Base-by-base conservation (phyloP, 1,284 basidiomycete species). In the Sanghuangporus sanghuang region DNA sequence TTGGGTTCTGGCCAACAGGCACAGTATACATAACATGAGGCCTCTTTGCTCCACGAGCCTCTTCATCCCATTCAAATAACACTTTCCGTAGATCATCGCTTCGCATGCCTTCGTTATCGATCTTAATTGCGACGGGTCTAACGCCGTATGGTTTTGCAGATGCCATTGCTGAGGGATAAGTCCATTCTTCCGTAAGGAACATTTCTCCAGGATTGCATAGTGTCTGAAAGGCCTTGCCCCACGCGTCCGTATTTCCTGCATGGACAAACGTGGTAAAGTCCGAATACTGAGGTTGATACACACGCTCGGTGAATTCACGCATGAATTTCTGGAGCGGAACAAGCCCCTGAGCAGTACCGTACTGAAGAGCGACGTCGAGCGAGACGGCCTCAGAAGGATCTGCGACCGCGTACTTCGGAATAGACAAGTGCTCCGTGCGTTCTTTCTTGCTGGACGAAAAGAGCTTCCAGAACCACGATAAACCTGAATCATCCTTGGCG, bases 1-100 rank as follows among this genome's bases (percentile, higher is more conserved):
- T 89, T 1, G 92, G 92, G 74, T 94, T 95, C 75, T 94, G 92
- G 35, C 87, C 87, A 40, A 89, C 76, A 6, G 89, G 87, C 4
- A 91, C 79, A 0, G 85, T 88, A 72, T 93, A 93, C 72, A 93
- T 79, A 18, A 94, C 82, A 69, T 83, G 85, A 36, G 90, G 92
- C 79, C 84, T 73, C 69, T 78, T 76, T 67, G 81, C 81, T 36
- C 81, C 85, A 36, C 82, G 79, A 16, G 76, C 77, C 6, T 73
- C 71, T 63, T 81, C 83, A 69, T 93, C 83, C 93, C 92, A 95
- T 61, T 78, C 80, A 2, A 74, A 74, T 3, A 95, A 78, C 1
- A 90, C 69, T 48, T 80, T 75, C 18, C 87, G 83, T 49, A 95
- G 76, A 46, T 79, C 80, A 59, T 82, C 80, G 16, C 84, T 81